Evolutionary conservation across 129 eudicot genomes (phyloP), one percentile per base, ranked within the genome.

Genomic region (Deinandra increscens): DNA sequence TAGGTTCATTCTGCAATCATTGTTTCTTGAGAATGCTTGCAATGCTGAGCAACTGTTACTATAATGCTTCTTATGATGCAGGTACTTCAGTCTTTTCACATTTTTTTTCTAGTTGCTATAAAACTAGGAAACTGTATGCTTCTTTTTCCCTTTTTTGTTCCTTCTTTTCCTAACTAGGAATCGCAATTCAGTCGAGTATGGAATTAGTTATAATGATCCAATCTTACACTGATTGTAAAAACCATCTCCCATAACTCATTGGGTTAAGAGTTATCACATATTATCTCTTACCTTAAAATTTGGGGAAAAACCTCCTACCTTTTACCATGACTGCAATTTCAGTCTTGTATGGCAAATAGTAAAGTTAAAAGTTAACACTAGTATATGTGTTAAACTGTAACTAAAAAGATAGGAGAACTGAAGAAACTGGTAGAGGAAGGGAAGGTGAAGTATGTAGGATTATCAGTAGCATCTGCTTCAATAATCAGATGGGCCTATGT

Each of bases 1-100:
- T 73, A 91, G 97, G 97, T 58, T 69, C 82, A 70, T 88, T 78
- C 72, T 91, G 97, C 64, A 91, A 91, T 44, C 96, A 91, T 78
- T 84, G 88, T 74, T 91, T 91, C 72, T 80, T 91, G 56, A 83
- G 79, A 83, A 82, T 78, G 91, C 94, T 91, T 59, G 88, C 97
- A 82, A 76, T 73, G 59, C 79, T 86, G 31, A 75, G 97, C 70
- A 70, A 66, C 60, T 96, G 97, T 17, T 82, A 71, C 56, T 72
- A 88, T 78, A 85, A 81, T 29, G 97, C 89, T 76, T 88, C 96
- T 49, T 75, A 64, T 48, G 96, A 91, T 51, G 76, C 81, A 37
- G 96, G 96, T 91, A 65, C 10, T 12, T 12, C 18, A n/a, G 3
- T 3, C 29, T 26, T 12, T 29, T 56, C 4, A 5, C 39, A 29